Conservation (phyloP, 2,329 filamentous ascomycete species). For the Fusarium heterosporum region DNA sequence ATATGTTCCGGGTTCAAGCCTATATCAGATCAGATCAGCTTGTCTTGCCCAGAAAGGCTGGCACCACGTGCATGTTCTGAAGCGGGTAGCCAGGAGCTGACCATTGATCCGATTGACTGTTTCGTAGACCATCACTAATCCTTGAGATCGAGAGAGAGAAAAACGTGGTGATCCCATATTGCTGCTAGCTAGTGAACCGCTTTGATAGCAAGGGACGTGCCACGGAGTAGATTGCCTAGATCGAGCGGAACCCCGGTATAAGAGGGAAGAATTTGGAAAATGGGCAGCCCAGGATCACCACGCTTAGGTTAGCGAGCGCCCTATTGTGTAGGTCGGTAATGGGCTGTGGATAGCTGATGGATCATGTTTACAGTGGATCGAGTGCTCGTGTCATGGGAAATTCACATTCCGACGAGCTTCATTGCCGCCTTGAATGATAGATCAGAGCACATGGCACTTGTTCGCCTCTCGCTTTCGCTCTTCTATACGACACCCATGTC, state of each 20-base stretch:
- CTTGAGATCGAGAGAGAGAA: constrained; percentile 13
- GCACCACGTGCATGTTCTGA: constrained; percentile 4
- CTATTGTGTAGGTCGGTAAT: neutral
- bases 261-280: constrained; percentile 19
- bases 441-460: neutral
- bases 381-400: constrained; percentile 27
- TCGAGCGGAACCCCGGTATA: constrained; percentile 26
- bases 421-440: constrained; percentile 1
- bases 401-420: constrained; percentile 14
- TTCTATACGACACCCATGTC: constrained; percentile 23
- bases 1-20: constrained; percentile 16
- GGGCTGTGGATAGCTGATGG: neutral
- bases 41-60: constrained; percentile 6
- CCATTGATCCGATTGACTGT: constrained; percentile 12
- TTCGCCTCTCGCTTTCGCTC: constrained; percentile 4
- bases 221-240: constrained; percentile 24
- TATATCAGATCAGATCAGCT: constrained; percentile 24
- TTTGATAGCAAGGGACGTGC: constrained; percentile 28
- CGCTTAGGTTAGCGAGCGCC: constrained; percentile 2
- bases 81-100: constrained; percentile 8
- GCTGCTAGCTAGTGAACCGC: constrained; percentile 6
- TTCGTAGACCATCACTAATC: neutral
- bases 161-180: constrained; percentile 29
- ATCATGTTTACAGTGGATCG: constrained; percentile 12
- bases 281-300: constrained; percentile 18